Base-by-base conservation (phyloP, 1,284 basidiomycete genomes). In the Cryptococcus depauperatus region DNA sequence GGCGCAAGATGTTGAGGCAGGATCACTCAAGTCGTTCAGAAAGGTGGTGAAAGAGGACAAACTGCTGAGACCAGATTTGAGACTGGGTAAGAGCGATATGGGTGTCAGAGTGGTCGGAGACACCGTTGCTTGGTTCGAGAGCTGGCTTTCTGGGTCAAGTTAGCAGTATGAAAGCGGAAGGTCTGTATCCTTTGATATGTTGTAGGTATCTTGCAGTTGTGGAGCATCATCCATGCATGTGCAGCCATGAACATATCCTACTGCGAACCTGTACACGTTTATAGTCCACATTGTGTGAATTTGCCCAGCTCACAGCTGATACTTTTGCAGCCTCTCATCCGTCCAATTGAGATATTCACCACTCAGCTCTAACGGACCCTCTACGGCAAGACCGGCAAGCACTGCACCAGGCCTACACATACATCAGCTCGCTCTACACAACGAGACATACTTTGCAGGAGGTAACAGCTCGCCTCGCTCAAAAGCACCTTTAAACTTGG, bases 291-390 rank as follows among this genome's bases (percentile, higher is more conserved):
- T n/a, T n/a, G n/a, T n/a, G n/a, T n/a, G n/a, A n/a, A n/a, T n/a
- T n/a, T n/a, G 29, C 29, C 29, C 5, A 37, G 13, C 13, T 35
- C 19, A 27, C n/a, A 19, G 13, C 23, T 43, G 41, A 16, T 44
- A 44, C 13, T 32, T 16, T 30, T 47, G 16, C 16, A 68, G 52
- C 4, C 63, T 48, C 37, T 66, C 66, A 28, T 69, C 68, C 21
- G 61, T 68, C 74, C 75, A 78, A 43, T 70, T 68, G 37, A 76
- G 50, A 43, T 75, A 78, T 35, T 69, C 61, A n/a, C 76, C 76
- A 7, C 64, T 71, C 19, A 68, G 49, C 9, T 65, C 55, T 3
- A 47, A 41, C 2, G 53, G 52, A 1, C 69, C 75, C 19, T 45
- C 50, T 2, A 73, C 53, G 0, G 74, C 75, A 5, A 75, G 54